A percentile compares a stretch with the other conserved stretches of the same genome.
phyloP scores from a whole-genome alignment of 257 asterid genomes.

The Przewalskia tangutica region DNA sequence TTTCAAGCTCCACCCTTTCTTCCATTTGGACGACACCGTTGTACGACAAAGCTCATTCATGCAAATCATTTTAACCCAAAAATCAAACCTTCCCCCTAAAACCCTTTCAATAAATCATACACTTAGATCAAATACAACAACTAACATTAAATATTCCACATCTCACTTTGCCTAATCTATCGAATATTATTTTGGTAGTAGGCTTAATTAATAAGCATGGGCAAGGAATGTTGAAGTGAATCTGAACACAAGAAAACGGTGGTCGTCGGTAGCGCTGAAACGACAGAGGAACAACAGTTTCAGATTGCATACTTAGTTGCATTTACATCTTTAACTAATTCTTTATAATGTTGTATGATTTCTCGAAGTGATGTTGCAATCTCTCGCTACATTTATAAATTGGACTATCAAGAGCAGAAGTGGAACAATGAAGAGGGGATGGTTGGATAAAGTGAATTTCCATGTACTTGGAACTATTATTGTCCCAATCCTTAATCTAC shows the following conservation, averaged over 20 bases:
- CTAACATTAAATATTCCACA: not conserved
- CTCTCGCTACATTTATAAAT: no score
- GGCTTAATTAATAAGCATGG: not conserved
- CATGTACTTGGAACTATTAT: not conserved
- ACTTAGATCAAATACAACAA: not conserved
- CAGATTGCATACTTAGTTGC: not conserved
- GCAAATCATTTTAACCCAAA: not conserved
- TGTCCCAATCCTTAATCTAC: no score
- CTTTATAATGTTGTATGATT: no score
- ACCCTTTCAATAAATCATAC: not conserved
- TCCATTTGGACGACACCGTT: constrained; percentile 9
- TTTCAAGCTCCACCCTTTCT: constrained; percentile 12
- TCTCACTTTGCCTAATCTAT: not conserved
- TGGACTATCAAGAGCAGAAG: not conserved
- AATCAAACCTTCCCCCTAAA: not conserved
- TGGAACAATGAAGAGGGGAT: not conserved
- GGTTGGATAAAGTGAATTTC: not conserved
- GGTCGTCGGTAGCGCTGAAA: not conserved
- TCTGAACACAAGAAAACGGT: not conserved
- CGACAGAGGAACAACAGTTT: not conserved
- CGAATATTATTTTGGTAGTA: no score
- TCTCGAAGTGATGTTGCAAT: no score
- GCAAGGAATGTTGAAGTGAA: not conserved
- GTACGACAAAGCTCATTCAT: constrained; percentile 4
- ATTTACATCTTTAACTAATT: no score